phyloP scores from a whole-genome alignment of 805 yeast genomes.

The Candida palmyrensis region DNA sequence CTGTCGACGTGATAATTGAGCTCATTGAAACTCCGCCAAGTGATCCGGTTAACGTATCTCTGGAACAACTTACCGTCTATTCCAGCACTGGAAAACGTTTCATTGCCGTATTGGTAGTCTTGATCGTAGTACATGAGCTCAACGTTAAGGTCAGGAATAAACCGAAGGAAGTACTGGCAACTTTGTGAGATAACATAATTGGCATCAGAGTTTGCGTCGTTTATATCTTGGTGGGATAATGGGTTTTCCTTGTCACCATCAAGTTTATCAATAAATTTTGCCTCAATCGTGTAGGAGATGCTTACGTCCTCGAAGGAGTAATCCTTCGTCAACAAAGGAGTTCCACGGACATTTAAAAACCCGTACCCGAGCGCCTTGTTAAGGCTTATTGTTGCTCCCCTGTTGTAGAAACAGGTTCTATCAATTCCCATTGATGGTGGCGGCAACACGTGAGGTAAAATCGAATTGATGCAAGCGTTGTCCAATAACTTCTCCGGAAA shows the following conservation, averaged over 20 bases:
- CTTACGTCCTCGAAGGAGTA: slow-evolving; percentile 39
- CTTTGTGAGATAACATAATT: slow-evolving; percentile 31
- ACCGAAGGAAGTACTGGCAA: slow-evolving; percentile 33
- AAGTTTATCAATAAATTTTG: slow-evolving; percentile 47
- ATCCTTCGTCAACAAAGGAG: slow-evolving; percentile 50
- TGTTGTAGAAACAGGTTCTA: slow-evolving; percentile 27
- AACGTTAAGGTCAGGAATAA: slow-evolving; percentile 32
- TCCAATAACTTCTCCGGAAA: slow-evolving; percentile 52
- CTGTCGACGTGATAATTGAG: slow-evolving; percentile 26
- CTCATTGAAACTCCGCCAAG: slow-evolving; percentile 29
- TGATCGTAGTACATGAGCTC: slow-evolving; percentile 22
- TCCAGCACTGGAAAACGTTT: slow-evolving; percentile 25
- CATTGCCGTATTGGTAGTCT: slow-evolving; percentile 19
- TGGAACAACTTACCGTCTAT: slow-evolving; percentile 30
- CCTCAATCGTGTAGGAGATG: slow-evolving; percentile 48
- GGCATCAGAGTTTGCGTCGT: slow-evolving; percentile 25
- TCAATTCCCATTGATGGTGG: slow-evolving; percentile 42
- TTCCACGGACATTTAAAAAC: slow-evolving; percentile 42
- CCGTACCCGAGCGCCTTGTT: slow-evolving; percentile 52
- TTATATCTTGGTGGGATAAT: slow-evolving; percentile 30
- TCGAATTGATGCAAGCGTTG: slow-evolving; percentile 43
- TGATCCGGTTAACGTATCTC: slow-evolving; percentile 17
- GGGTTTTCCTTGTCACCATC: slow-evolving; percentile 24
- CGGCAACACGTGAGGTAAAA: slow-evolving; percentile 33
- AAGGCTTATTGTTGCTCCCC: slow-evolving; percentile 29